Conservation (phyloP, 441 rosid genomes). For the Theobroma grandiflorum region DNA sequence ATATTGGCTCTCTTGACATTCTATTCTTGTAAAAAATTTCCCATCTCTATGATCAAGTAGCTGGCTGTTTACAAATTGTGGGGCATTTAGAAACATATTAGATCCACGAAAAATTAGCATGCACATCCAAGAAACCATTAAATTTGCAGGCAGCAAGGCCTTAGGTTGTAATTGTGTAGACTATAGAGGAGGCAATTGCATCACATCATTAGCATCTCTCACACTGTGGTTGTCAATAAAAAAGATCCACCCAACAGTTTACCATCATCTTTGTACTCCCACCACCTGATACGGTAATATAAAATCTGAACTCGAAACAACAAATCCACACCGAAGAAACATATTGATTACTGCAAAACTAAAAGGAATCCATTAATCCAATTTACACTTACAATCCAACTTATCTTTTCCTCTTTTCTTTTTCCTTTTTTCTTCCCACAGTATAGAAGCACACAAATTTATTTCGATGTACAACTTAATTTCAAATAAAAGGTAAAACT, state of each 20-base stretch:
- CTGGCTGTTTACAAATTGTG: background rate
- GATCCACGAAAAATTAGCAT: background rate
- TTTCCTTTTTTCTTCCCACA: constrained; percentile 3
- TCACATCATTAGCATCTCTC: background rate
- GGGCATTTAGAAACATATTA: background rate
- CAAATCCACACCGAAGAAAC: constrained; percentile 21
- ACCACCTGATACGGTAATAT: background rate
- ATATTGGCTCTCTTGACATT: constrained; percentile 10
- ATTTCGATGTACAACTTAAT: constrained; percentile 41
- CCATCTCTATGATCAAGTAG: background rate
- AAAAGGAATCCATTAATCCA: constrained; percentile 54
- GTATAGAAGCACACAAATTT: background rate
- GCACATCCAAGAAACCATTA: background rate
- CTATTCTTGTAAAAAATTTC: constrained; percentile 15
- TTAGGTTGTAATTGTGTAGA: background rate
- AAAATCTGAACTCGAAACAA: constrained; percentile 9
- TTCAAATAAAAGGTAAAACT: constrained; percentile 31
- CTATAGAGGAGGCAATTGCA: background rate
- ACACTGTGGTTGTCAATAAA: background rate
- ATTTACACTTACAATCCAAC: constrained; percentile 50
- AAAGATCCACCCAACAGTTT: background rate
- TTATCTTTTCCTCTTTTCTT: background rate
- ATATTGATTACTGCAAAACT: constrained; percentile 25
- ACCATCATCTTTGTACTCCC: background rate
- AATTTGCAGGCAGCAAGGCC: background rate